Base-by-base conservation (phyloP, 23 red algal genomes). In the Agarophyton chilense region DNA sequence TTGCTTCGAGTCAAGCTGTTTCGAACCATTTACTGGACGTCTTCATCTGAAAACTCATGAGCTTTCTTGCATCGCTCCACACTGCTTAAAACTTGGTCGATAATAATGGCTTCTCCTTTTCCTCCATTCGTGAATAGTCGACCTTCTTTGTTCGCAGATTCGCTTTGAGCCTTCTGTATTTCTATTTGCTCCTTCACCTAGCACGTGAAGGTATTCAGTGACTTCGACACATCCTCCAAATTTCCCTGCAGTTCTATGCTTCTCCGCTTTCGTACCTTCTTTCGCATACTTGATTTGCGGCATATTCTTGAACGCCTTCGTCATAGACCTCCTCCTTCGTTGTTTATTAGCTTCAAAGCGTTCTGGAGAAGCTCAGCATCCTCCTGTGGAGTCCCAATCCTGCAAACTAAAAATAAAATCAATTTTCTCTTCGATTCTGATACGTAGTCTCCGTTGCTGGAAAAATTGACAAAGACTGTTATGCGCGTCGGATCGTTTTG, bases 401-500 rank as follows among this genome's bases (percentile, higher is more conserved):
- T 74, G 25, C 68, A 47, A 29, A 74, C 40, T 2, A 74, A 26
- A 29, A 74, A 49, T 13, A 74, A 39, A 40, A 74, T 39, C 43
- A 74, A 18, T 25, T 19, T 13, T 47, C 41, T 45, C 21, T 74
- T 74, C 4, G 68, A 74, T 2, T 47, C 41, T 1, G 32, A 2
- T 29, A 1, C 25, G 38, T 47, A 47, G 21, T 49, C 68, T 74
- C 68, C 68, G 19, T 25, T 74, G 10, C 68, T 33, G 4, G 41
- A 8, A 11, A 46, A 13, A 45, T 3, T 0, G 0, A 49, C 10
- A 29, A 74, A 74, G 2, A 33, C 7, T 1, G 29, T 38, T 10
- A 74, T 47, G 32, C 43, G 76, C 45, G 19, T 2, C 16, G 51
- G 49, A 28, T 60, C 76, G 39, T 80, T 80, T 31, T 80, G 76